Evolutionary conservation across 2,329 filamentous ascomycete species (phyloP).

Genomic region (Ophiostoma himal-ulmi): DNA sequence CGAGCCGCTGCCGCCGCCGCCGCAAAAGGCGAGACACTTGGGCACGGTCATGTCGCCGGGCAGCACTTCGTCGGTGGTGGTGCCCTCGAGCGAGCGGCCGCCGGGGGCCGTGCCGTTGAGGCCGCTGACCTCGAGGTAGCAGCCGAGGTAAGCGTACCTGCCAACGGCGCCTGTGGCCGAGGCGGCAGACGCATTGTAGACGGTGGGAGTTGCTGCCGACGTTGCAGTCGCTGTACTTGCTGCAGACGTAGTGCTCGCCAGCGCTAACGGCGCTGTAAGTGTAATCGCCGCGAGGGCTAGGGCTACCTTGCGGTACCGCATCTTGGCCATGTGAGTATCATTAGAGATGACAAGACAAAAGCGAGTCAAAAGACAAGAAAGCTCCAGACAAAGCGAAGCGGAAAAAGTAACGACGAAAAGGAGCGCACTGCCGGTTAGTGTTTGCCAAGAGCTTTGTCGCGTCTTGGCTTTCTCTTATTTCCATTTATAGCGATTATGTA

Average conservation of each 20-base stretch:
- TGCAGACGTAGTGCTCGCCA: background rate
- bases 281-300: background rate
- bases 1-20: conserved; percentile 30
- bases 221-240: conserved; percentile 3
- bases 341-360: background rate
- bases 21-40: conserved; percentile 48
- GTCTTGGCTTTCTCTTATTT: conserved; percentile 12
- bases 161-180: conserved; percentile 35
- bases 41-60: conserved; percentile 47
- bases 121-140: conserved; percentile 53
- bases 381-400: background rate
- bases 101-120: conserved; percentile 37
- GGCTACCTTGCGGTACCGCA: conserved; percentile 16
- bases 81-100: conserved; percentile 42
- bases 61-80: conserved; percentile 35
- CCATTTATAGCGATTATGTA: background rate
- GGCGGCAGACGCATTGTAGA: conserved; percentile 36
- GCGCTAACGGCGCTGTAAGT: background rate
- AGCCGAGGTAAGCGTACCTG: conserved; percentile 51
- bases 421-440: background rate
- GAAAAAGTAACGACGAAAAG: background rate
- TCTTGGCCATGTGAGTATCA: conserved; percentile 6
- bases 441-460: conserved; percentile 13
- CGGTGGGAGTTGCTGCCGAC: conserved; percentile 24
- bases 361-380: background rate